Percentiles rank a stretch among this genome's conserved stretches.
phyloP scores from a whole-genome alignment of 2,329 filamentous ascomycete genomes.

The Colletotrichum noveboracense region DNA sequence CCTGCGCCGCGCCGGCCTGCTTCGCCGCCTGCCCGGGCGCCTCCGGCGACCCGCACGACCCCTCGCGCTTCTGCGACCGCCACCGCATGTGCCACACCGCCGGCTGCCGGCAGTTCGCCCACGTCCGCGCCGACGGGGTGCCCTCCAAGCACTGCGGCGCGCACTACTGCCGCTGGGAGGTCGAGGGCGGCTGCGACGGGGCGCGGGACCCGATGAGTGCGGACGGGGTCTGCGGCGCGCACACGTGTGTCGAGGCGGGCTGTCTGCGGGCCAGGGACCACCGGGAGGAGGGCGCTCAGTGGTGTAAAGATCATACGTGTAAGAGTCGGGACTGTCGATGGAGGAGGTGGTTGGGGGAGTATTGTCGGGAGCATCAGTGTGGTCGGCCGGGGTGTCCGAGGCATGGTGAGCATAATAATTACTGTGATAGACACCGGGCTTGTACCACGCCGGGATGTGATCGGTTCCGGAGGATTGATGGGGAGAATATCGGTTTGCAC shows the following conservation, averaged over 20 bases:
- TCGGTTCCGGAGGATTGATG: slow-evolving; percentile 4
- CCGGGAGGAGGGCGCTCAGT: background rate
- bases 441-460: slow-evolving; percentile 15
- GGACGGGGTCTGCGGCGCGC: slow-evolving; percentile 24
- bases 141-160: slow-evolving; percentile 29
- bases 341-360: slow-evolving; percentile 24
- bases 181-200: slow-evolving; percentile 27
- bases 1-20: slow-evolving; percentile 30
- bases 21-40: slow-evolving; percentile 25
- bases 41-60: slow-evolving; percentile 15
- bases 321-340: slow-evolving; percentile 25
- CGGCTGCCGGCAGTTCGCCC: slow-evolving; percentile 29
- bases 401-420: slow-evolving; percentile 11
- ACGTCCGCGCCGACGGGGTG: slow-evolving; percentile 29
- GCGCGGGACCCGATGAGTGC: slow-evolving; percentile 19
- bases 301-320: slow-evolving; percentile 31
- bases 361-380: slow-evolving; percentile 32
- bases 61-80: slow-evolving; percentile 30
- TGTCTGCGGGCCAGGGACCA: slow-evolving; percentile 25
- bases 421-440: slow-evolving; percentile 27
- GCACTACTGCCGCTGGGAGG: slow-evolving; percentile 31
- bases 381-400: slow-evolving; percentile 29
- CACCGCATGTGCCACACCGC: slow-evolving; percentile 29
- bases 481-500: slow-evolving; percentile 14
- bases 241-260: slow-evolving; percentile 25